phyloP scores from a whole-genome alignment of 345 rosid species.

The Heritiera fomes region DNA sequence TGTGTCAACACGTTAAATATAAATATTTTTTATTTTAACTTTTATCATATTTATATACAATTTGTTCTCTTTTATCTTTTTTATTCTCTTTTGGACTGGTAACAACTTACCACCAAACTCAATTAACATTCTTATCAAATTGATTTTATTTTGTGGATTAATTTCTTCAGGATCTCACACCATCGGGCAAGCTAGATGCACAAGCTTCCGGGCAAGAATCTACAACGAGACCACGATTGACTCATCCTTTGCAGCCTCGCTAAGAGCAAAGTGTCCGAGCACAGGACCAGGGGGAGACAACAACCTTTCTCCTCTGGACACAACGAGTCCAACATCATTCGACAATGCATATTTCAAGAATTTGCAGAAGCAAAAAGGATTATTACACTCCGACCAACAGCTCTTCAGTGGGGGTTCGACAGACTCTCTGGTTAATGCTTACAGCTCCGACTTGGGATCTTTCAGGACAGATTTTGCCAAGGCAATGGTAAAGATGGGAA shows the following conservation, averaged over 20 bases:
- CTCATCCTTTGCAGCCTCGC: constrained; percentile 36
- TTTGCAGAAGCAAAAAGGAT: constrained; percentile 42
- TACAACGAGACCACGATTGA: constrained; percentile 55
- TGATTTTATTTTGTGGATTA: background rate
- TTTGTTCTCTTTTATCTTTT: too few species aligned
- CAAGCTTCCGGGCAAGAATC: constrained; percentile 23
- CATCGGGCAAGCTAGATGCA: constrained; percentile 20
- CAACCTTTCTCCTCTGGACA: constrained; percentile 46
- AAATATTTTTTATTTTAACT: too few species aligned
- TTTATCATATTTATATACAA: too few species aligned
- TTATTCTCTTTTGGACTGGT: too few species aligned
- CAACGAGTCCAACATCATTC: constrained; percentile 36
- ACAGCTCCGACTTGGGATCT: constrained; percentile 31
- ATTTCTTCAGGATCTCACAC: constrained; percentile 21
- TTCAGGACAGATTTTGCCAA: constrained; percentile 50
- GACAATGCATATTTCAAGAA: constrained; percentile 58
- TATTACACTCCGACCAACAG: constrained; percentile 61
- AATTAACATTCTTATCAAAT: background rate
- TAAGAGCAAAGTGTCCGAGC: constrained; percentile 39
- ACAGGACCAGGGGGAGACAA: constrained; percentile 47
- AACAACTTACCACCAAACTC: background rate
- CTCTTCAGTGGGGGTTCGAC: constrained; percentile 60
- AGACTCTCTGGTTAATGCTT: constrained; percentile 43
- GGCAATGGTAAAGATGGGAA: constrained; percentile 54
- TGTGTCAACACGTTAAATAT: too few species aligned